Evolutionary conservation across 331 rosid species (phyloP).

Genomic region (Cydonia oblonga): DNA sequence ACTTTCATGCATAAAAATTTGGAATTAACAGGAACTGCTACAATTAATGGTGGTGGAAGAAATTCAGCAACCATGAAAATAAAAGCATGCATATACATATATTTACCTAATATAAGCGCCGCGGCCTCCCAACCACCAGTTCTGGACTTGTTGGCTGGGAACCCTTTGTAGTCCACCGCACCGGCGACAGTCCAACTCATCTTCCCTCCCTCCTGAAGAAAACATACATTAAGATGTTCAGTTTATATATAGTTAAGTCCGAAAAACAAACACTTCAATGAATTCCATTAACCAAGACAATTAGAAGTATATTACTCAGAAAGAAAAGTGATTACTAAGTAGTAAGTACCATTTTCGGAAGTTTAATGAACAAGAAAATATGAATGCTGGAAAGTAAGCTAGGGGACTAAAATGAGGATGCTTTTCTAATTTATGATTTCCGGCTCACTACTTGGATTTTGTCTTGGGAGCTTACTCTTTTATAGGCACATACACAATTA

Average conservation of each 20-base stretch:
- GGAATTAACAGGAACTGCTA: not conserved
- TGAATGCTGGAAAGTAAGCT: not conserved
- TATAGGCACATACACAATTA: conserved; percentile 26
- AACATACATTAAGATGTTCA: not conserved
- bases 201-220: conserved; percentile 48
- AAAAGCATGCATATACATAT: not conserved
- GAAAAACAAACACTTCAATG: not conserved
- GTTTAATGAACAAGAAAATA: conserved; percentile 5
- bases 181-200: conserved; percentile 55
- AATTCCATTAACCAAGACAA: not conserved
- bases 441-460: conserved; percentile 20
- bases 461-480: conserved; percentile 29
- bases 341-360: conserved; percentile 30
- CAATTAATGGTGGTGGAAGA: not conserved
- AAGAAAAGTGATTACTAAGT: not conserved
- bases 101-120: conserved; percentile 65
- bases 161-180: conserved; percentile 68
- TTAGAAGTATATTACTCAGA: not conserved
- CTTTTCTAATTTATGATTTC: conserved; percentile 8
- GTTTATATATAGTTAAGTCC: not conserved
- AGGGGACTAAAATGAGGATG: not conserved
- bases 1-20: too few species aligned
- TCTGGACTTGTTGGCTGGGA: conserved; percentile 61
- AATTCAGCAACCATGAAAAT: not conserved
- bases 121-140: conserved; percentile 92